phyloP scores from a whole-genome alignment of 2,329 filamentous ascomycete species.

The Aspergillus sergii region DNA sequence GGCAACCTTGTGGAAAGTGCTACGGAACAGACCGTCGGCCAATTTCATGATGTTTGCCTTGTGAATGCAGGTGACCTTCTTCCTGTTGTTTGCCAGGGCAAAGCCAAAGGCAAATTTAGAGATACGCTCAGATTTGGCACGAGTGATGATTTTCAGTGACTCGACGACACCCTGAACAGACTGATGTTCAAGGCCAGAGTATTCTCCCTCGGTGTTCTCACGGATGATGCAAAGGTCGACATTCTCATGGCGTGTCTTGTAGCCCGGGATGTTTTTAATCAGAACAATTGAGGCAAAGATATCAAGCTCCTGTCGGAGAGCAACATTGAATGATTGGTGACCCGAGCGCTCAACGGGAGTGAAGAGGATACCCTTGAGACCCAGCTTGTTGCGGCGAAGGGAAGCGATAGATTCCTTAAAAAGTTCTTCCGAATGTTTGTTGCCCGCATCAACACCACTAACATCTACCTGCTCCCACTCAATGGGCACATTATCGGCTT shows the following conservation, averaged over 20 bases:
- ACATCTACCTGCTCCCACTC: slow-evolving; percentile 99
- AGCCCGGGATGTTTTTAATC: slow-evolving; percentile 99
- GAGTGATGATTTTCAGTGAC: slow-evolving; percentile 99
- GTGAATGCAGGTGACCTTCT: slow-evolving; percentile 99
- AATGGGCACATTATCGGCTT: slow-evolving; percentile 97
- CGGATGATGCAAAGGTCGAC: slow-evolving; percentile 99
- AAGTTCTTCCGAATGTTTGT: slow-evolving; percentile 87
- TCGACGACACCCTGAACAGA: slow-evolving; percentile 95
- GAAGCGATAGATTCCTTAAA: slow-evolving; percentile 96
- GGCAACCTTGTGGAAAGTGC: slow-evolving; percentile 89
- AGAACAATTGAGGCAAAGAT: slow-evolving; percentile 98
- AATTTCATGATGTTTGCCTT: slow-evolving; percentile 99
- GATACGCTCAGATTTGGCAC: slow-evolving; percentile 98
- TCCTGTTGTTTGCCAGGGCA: slow-evolving; percentile 95
- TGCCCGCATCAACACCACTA: slow-evolving; percentile 81
- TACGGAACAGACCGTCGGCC: slow-evolving; percentile 97
- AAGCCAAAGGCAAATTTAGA: slow-evolving; percentile 99
- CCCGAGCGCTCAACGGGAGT: slow-evolving; percentile 95
- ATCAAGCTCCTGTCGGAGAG: slow-evolving; percentile 97
- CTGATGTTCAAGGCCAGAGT: slow-evolving; percentile 98
- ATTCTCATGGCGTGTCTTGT: slow-evolving; percentile 94
- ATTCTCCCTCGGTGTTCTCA: slow-evolving; percentile 99
- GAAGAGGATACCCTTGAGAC: slow-evolving; percentile 97
- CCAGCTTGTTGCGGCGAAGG: slow-evolving; percentile 97
- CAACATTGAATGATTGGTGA: slow-evolving; percentile 99